Evolutionary conservation across 1,139 yeast genomes (phyloP).

Genomic region (Candida sp.): DNA sequence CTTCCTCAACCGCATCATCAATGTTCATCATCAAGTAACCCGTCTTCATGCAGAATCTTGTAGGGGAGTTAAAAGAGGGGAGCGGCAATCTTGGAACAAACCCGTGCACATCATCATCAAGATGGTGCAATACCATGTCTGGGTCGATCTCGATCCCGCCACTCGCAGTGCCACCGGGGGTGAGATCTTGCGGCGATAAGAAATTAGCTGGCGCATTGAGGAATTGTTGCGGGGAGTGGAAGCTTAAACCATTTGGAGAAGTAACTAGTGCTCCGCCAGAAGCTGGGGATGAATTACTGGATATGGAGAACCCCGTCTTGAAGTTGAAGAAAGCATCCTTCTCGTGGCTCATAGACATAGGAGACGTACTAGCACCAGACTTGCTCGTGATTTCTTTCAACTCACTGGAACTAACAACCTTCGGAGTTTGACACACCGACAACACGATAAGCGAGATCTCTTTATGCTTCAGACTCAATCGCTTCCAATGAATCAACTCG

Average conservation of each 20-base stretch:
- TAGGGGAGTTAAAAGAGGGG: constrained; percentile 71
- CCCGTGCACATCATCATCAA: constrained; percentile 64
- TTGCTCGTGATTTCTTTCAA: constrained; percentile 1
- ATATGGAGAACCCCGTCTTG: constrained; percentile 18
- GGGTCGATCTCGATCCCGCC: constrained; percentile 19
- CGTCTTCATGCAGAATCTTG: constrained; percentile 70
- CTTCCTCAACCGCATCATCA: constrained; percentile 1
- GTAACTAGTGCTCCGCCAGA: constrained; percentile 33
- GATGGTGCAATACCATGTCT: constrained; percentile 49
- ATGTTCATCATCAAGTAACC: constrained; percentile 64
- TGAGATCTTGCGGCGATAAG: constrained; percentile 35
- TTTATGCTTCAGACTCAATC: constrained; percentile 62
- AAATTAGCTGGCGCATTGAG: constrained; percentile 37
- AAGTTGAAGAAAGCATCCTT: constrained; percentile 19
- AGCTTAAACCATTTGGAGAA: constrained; percentile 36
- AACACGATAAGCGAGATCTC: constrained; percentile 71
- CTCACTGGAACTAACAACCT: constrained; percentile 44
- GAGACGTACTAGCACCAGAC: neutral
- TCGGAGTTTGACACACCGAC: constrained; percentile 71
- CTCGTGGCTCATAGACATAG: constrained; percentile 7
- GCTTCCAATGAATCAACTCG: constrained; percentile 77
- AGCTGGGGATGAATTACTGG: constrained; percentile 29
- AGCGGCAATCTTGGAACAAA: constrained; percentile 62
- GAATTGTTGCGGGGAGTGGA: constrained; percentile 46
- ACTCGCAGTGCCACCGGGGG: constrained; percentile 10